Percentiles rank a stretch among this genome's conserved stretches.
Evolutionary conservation across 495 filamentous ascomycete species (phyloP).

Genomic region (Clohesyomyces aquaticus): DNA sequence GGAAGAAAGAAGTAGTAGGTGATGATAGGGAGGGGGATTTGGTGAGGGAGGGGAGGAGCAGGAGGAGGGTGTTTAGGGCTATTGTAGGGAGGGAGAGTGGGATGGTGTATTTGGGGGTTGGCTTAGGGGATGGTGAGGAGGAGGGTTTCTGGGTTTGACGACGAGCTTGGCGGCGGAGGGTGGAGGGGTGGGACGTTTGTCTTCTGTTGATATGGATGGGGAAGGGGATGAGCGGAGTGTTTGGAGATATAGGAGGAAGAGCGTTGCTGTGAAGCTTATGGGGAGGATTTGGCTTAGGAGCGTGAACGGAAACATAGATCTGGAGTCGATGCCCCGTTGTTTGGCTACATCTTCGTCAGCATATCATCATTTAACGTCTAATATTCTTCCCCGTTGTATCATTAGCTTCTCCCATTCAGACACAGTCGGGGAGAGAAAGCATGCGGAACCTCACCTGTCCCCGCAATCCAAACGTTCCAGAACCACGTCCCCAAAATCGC

Average conservation of each 20-base stretch:
- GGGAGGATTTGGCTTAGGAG: slow-evolving; percentile 21
- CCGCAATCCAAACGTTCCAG: slow-evolving; percentile 21
- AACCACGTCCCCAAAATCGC: slow-evolving; percentile 21
- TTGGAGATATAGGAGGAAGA: slow-evolving; percentile 20
- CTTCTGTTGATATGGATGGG: not conserved
- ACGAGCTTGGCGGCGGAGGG: not conserved
- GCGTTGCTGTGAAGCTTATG: slow-evolving; percentile 6
- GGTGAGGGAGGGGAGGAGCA: slow-evolving; percentile 12
- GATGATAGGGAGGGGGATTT: not conserved
- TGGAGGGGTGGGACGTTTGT: not conserved
- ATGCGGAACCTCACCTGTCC: slow-evolving; percentile 12
- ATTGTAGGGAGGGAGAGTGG: slow-evolving; percentile 17
- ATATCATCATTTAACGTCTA: too few relatives aligned
- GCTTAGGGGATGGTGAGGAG: not conserved
- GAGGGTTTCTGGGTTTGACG: not conserved
- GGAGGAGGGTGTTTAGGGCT: slow-evolving; percentile 16
- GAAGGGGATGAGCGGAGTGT: slow-evolving; percentile 7
- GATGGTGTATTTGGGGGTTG: not conserved
- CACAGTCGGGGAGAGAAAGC: not conserved
- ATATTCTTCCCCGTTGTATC: not conserved
- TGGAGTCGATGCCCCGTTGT: not conserved
- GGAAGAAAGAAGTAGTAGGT: too few relatives aligned
- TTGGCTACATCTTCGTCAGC: slow-evolving; percentile 18
- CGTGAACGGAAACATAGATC: slow-evolving; percentile 4
- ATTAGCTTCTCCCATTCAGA: not conserved